Base-by-base conservation (phyloP, 352 stramenopile genomes). In the Pythium chondricola region DNA sequence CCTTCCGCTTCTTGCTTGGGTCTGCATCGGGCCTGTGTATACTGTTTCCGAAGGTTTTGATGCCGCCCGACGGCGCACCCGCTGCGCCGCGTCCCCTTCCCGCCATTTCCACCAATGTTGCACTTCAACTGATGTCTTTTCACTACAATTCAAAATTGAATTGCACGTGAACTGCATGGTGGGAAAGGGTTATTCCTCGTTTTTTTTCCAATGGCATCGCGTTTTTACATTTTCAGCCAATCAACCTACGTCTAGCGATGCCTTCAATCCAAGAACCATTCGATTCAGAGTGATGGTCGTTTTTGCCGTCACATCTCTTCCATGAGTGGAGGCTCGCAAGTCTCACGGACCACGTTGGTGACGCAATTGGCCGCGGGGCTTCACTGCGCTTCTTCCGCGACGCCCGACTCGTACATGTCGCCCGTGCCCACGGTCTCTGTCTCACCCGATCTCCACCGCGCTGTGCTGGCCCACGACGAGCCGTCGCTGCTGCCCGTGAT, bases 1-100 rank as follows among this genome's bases (percentile, higher is more conserved):
- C 56, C 63, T 78, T 63, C n/a, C 59, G 63, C 52, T 72, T 70
- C 30, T 45, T 55, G 18, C 13, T 13, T 6, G 27, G 6, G 18
- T 67, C 52, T 11, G 47, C 52, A 5, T 40, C 25, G 14, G 36
- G 16, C 2, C 52, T 52, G 40, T 58, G 55, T 33, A 65, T 43
- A 25, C 45, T 22, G 33, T 66, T 66, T 17, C 58, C 62, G 8
- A 52, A 58, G 27, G 63, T 57, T 31, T 27, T 40, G 40, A 80
- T 64, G 22, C 21, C 40, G 4, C 50, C 48, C 6, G 24, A 18
- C 52, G 33, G 18, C 27, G n/a, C n/a, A n/a, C n/a, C n/a, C n/a
- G n/a, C 48, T 10, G 17, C 37, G n/a, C 56, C 32, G 1, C 4
- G 11, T 10, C 22, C 37, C 1, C 10, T 43, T 4, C 45, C n/a